A percentile compares a stretch with the other conserved stretches of the same genome.
Conservation (phyloP, 139 green algal genomes). For the Diplosphaera chodatii region DNA sequence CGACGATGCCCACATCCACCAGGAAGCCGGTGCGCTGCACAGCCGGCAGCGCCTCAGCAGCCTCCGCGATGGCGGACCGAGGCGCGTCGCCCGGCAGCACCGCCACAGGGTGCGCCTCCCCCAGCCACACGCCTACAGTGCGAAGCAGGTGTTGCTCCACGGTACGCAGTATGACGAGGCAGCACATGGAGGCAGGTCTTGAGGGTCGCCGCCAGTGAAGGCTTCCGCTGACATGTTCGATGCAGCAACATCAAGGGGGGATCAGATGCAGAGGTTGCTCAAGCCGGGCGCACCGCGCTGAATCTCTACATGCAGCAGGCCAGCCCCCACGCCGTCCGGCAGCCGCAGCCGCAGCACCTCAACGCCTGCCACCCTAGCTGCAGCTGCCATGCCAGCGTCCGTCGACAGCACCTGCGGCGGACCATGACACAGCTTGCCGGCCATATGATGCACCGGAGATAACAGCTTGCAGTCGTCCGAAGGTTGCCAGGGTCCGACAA, state of each 20-base stretch:
- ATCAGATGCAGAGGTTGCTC: too few species aligned
- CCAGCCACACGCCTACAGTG: slow-evolving; percentile 13
- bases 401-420: neutral
- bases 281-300: slow-evolving; percentile 1
- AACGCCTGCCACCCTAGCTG: neutral
- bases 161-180: too few species aligned
- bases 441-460: too few species aligned
- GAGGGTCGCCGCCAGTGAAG: too few species aligned
- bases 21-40: slow-evolving; percentile 1
- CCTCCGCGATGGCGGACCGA: neutral
- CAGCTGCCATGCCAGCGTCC: neutral
- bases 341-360: slow-evolving; percentile 2
- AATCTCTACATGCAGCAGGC: slow-evolving; percentile 29
- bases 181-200: too few species aligned
- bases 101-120: slow-evolving; percentile 8
- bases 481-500: too few species aligned
- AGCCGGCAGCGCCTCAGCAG: slow-evolving; percentile 4
- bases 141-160: too few species aligned
- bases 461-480: too few species aligned
- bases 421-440: too few species aligned
- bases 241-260: too few species aligned
- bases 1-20: slow-evolving; percentile 4
- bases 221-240: too few species aligned
- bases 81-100: neutral
- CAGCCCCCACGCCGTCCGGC: slow-evolving; percentile 8